These are phyloP conservation scores for Cystobasidiaceae sp. DNA, from an alignment of 1,284 basidiomycete genomes.

Conservation along the genomic window DNA sequence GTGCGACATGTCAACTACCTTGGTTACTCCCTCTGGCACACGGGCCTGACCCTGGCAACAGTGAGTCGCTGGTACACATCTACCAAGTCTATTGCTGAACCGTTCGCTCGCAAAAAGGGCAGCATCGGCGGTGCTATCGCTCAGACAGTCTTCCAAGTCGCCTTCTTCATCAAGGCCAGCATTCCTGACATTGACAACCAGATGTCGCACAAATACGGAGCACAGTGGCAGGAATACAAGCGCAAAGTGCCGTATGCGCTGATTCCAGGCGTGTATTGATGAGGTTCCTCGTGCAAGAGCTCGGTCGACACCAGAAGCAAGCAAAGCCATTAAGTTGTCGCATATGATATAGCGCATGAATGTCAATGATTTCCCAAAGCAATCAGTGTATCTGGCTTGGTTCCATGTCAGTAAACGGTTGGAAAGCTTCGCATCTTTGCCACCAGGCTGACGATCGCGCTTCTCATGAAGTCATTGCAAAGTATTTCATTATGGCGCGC, in stretches of 20 bases:
- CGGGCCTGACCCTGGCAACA: conserved; percentile 27
- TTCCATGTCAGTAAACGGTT: no score
- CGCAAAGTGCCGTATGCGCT: conserved; percentile 24
- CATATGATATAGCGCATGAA: no score
- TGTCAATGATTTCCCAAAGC: no score
- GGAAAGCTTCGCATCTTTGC: no score
- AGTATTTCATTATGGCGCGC: no score
- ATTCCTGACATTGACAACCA: conserved; percentile 15
- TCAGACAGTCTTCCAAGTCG: conserved; percentile 11
- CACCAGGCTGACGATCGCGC: no score
- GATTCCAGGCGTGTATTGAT: conserved; percentile 23
- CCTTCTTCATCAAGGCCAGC: neutral
- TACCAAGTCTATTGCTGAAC: neutral
- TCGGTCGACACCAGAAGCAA: no score
- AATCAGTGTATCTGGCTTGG: no score
- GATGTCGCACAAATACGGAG: conserved; percentile 16
- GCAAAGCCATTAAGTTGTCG: no score
- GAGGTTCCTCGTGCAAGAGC: no score
- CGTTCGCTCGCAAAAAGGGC: neutral
- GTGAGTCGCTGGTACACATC: neutral
- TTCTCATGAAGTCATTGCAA: no score
- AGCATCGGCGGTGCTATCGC: conserved; percentile 7
- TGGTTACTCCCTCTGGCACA: conserved; percentile 30
- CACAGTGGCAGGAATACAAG: conserved; percentile 26
- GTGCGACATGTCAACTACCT: conserved; percentile 31